Conservation (phyloP, 2,329 filamentous ascomycete species). For the Apiospora koreana region DNA sequence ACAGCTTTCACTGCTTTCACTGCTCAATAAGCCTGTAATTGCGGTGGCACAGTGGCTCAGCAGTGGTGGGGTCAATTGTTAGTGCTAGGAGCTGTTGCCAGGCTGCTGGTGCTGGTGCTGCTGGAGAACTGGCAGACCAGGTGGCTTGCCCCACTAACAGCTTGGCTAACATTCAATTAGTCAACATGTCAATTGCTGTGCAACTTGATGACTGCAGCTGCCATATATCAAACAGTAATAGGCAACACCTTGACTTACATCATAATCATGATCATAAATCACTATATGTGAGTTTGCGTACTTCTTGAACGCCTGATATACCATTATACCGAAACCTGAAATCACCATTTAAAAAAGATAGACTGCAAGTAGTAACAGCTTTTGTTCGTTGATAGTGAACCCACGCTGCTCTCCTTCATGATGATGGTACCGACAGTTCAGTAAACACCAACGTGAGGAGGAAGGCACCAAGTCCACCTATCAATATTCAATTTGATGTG, state of each 20-base stretch:
- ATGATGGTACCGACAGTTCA: background rate
- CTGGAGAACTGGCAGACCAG: too few species aligned
- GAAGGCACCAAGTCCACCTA: background rate
- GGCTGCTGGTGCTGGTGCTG: too few species aligned
- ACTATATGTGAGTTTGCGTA: background rate
- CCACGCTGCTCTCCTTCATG: background rate
- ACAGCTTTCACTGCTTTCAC: too few species aligned
- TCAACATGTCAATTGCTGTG: background rate
- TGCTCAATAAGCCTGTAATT: too few species aligned
- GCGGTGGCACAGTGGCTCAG: background rate
- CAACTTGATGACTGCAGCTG: background rate
- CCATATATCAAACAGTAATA: background rate
- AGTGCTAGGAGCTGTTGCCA: background rate
- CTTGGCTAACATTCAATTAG: too few species aligned
- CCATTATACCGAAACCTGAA: too few species aligned
- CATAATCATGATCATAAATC: background rate
- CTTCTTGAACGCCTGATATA: too few species aligned
- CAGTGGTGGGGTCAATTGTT: background rate
- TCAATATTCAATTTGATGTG: background rate
- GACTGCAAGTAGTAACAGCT: background rate
- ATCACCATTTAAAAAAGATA: background rate
- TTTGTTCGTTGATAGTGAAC: background rate
- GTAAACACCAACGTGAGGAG: background rate
- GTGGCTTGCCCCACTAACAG: background rate
- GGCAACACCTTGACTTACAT: background rate